A percentile compares a stretch with the other conserved stretches of the same genome.
phyloP scores from a whole-genome alignment of 2,329 filamentous ascomycete species.

The Colletotrichum brevisporum region DNA sequence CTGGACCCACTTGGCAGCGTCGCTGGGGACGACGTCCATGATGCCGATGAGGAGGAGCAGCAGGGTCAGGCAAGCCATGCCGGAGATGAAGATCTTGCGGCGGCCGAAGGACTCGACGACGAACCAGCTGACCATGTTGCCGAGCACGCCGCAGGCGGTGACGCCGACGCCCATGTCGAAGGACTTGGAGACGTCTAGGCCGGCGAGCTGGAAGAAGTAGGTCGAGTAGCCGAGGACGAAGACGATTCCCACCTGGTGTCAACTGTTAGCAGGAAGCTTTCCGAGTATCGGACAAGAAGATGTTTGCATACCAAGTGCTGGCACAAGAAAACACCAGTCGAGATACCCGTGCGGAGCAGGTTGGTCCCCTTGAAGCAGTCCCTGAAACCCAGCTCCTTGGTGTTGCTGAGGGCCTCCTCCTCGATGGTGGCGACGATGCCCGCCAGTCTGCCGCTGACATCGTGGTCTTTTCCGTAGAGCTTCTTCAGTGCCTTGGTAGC shows the following conservation, averaged over 20 bases:
- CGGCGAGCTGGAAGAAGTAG: constrained; percentile 63
- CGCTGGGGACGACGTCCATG: constrained; percentile 59
- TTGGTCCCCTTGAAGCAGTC: constrained; percentile 66
- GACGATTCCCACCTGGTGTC: constrained; percentile 12
- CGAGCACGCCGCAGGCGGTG: constrained; percentile 54
- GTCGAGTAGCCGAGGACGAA: constrained; percentile 69
- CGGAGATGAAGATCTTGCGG: constrained; percentile 57
- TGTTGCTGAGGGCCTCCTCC: constrained; percentile 65
- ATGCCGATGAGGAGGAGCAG: constrained; percentile 60
- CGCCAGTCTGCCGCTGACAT: constrained; percentile 63
- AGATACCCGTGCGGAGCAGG: constrained; percentile 67
- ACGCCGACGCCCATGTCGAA: constrained; percentile 58
- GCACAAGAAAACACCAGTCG: constrained; percentile 73
- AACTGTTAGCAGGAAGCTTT: background rate
- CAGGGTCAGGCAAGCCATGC: constrained; percentile 54
- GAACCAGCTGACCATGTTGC: constrained; percentile 58
- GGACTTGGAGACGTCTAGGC: constrained; percentile 53
- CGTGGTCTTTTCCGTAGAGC: constrained; percentile 61
- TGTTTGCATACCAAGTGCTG: constrained; percentile 74
- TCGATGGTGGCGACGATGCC: constrained; percentile 67
- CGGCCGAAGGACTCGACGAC: constrained; percentile 57
- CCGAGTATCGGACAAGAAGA: constrained; percentile 48
- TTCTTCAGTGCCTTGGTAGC: constrained; percentile 56
- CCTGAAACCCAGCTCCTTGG: constrained; percentile 61
- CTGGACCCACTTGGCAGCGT: constrained; percentile 60